Evolutionary conservation across 164 flowering plant genomes (phyloP).

Genomic region (Vitis vinifera): DNA sequence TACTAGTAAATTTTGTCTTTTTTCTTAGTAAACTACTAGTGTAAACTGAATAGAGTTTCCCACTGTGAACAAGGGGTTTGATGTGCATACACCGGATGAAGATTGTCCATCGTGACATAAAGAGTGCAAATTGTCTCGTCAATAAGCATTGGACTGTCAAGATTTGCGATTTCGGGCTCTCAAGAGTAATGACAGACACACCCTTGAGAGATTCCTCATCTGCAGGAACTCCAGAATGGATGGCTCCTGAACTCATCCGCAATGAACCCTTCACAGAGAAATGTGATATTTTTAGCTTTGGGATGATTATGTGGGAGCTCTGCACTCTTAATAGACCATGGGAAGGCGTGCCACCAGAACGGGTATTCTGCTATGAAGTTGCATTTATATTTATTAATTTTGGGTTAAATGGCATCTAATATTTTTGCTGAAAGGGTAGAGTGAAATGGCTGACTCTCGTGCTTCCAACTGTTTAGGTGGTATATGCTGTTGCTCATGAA

Average conservation of each 20-base stretch:
- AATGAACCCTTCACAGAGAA: constrained; percentile 90
- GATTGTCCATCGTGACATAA: constrained; percentile 86
- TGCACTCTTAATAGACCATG: constrained; percentile 95
- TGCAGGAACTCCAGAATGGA: constrained; percentile 99
- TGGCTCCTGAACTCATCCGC: constrained; percentile 98
- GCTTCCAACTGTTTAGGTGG: constrained; percentile 51
- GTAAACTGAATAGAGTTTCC: constrained; percentile 10
- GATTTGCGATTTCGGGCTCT: constrained; percentile 96
- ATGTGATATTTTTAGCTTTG: constrained; percentile 94
- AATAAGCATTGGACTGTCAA: constrained; percentile 90
- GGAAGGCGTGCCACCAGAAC: constrained; percentile 80
- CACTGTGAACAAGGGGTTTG: constrained; percentile 54
- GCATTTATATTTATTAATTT: neutral
- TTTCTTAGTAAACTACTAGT: neutral
- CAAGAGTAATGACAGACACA: constrained; percentile 59
- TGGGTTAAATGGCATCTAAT: neutral
- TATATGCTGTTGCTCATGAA: constrained; percentile 88
- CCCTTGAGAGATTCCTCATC: constrained; percentile 69
- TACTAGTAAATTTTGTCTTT: neutral
- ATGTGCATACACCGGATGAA: constrained; percentile 96
- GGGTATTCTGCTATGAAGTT: constrained; percentile 38
- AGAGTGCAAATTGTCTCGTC: constrained; percentile 96
- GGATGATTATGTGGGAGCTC: constrained; percentile 99
- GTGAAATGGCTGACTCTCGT: neutral
- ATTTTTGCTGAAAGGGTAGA: no score